These are phyloP conservation scores for Tuber melanosporum DNA, from an alignment of 495 filamentous ascomycete genomes.

Conservation along the genomic window DNA sequence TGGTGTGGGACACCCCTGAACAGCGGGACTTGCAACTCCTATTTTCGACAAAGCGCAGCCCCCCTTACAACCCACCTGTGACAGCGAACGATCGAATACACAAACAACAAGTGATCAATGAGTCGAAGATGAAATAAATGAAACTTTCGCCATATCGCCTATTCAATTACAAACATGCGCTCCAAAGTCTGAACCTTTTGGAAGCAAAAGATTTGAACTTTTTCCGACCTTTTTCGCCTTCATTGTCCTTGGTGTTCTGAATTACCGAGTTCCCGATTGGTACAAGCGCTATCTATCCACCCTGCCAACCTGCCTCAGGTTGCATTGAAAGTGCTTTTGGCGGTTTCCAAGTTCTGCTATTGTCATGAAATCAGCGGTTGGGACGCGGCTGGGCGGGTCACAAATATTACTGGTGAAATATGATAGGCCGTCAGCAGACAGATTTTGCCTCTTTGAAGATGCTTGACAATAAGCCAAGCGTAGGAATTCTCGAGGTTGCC, in stretches of 20 bases:
- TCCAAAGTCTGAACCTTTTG: neutral
- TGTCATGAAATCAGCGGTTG: neutral
- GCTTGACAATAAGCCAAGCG: neutral
- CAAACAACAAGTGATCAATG: neutral
- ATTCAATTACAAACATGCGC: neutral
- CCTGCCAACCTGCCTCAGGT: neutral
- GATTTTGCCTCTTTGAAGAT: neutral
- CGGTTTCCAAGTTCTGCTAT: neutral
- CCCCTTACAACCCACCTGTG: neutral
- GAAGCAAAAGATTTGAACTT: neutral
- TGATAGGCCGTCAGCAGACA: neutral
- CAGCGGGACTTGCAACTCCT: neutral
- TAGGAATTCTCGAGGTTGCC: neutral
- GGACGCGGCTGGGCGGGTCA: neutral
- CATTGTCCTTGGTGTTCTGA: neutral
- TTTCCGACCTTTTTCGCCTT: neutral
- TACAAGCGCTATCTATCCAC: neutral
- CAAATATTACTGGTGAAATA: neutral
- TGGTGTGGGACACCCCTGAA: constrained; percentile 3
- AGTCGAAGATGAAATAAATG: neutral
- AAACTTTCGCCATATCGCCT: neutral
- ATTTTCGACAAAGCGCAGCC: neutral
- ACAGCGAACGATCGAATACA: neutral
- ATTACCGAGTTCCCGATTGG: neutral
- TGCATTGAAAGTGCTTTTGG: neutral